Percentiles rank a stretch among this genome's conserved stretches.
Conservation (phyloP, 768 basidiomycete species). For the Trametes coccinea region DNA sequence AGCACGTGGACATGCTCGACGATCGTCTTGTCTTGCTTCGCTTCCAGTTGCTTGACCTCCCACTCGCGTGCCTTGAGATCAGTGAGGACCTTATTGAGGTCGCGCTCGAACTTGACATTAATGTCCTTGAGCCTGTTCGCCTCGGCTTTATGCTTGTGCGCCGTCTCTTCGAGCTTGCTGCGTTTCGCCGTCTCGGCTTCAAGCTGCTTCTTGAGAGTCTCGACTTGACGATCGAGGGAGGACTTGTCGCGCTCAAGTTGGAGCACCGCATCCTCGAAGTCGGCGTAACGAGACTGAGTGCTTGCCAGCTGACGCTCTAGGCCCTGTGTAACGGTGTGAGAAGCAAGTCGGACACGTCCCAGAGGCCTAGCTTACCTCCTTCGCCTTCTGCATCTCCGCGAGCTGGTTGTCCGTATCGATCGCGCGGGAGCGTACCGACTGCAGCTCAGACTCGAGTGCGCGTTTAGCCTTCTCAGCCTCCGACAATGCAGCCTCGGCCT, state of each 20-base stretch:
- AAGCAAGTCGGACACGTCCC: background rate
- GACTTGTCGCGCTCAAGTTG: constrained; percentile 83
- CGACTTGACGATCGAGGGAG: constrained; percentile 69
- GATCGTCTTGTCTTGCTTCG: constrained; percentile 94
- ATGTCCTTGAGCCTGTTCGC: constrained; percentile 66
- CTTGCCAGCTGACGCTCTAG: constrained; percentile 75
- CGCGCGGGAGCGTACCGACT: constrained; percentile 65
- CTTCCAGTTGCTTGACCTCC: constrained; percentile 83
- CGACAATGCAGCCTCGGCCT: constrained; percentile 47
- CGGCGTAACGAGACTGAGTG: constrained; percentile 74
- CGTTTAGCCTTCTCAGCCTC: constrained; percentile 73
- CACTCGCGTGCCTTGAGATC: constrained; percentile 82
- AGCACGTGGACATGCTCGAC: constrained; percentile 97
- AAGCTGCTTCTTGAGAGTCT: constrained; percentile 68
- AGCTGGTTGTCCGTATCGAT: constrained; percentile 67
- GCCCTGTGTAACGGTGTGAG: constrained; percentile 43
- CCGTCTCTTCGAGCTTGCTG: constrained; percentile 68
- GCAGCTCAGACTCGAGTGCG: constrained; percentile 69
- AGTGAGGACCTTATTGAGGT: constrained; percentile 75
- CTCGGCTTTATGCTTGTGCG: constrained; percentile 67
- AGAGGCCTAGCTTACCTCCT: constrained; percentile 60
- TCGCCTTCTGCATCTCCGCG: constrained; percentile 57
- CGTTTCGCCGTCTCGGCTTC: constrained; percentile 73
- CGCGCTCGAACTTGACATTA: constrained; percentile 71
- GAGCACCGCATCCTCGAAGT: constrained; percentile 86